Conservation (phyloP, 768 basidiomycete genomes). For the Boletellus ananas region DNA sequence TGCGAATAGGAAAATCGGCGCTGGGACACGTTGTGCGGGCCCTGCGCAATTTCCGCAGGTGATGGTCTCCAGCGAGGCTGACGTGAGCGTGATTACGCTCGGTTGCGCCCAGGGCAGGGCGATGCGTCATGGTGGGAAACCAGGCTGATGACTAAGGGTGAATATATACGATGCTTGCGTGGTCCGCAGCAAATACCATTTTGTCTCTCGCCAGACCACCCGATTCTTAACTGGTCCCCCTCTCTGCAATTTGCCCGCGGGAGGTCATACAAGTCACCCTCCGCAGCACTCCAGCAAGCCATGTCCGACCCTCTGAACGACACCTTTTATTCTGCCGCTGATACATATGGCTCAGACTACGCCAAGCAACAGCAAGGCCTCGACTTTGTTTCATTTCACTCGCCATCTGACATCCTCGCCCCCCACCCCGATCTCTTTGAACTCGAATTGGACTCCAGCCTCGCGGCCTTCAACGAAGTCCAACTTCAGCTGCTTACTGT, state of each 20-base stretch:
- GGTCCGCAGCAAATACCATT: conserved; percentile 29
- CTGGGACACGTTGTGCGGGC: conserved; percentile 1
- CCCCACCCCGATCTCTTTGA: conserved; percentile 83
- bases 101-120: conserved; percentile 16
- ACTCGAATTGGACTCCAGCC: conserved; percentile 69
- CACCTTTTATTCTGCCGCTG: conserved; percentile 32
- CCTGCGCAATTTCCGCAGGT: conserved; percentile 19
- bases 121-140: conserved; percentile 30
- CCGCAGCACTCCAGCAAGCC: conserved; percentile 26
- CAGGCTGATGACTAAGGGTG: conserved; percentile 31
- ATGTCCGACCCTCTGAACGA: conserved; percentile 33
- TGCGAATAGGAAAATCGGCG: conserved; percentile 1
- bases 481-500: conserved; percentile 61
- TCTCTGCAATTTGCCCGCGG: conserved; percentile 4
- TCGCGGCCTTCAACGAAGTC: conserved; percentile 62
- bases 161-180: conserved; percentile 34
- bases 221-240: background rate
- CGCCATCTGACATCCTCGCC: conserved; percentile 66
- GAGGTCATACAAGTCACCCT: conserved; percentile 12
- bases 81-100: conserved; percentile 16
- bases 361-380: conserved; percentile 43
- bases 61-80: conserved; percentile 1
- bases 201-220: conserved; percentile 5
- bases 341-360: conserved; percentile 36
- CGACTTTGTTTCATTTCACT: conserved; percentile 68